Conservation (phyloP, 164 flowering plant genomes). For the Stephania yunnanensis region DNA sequence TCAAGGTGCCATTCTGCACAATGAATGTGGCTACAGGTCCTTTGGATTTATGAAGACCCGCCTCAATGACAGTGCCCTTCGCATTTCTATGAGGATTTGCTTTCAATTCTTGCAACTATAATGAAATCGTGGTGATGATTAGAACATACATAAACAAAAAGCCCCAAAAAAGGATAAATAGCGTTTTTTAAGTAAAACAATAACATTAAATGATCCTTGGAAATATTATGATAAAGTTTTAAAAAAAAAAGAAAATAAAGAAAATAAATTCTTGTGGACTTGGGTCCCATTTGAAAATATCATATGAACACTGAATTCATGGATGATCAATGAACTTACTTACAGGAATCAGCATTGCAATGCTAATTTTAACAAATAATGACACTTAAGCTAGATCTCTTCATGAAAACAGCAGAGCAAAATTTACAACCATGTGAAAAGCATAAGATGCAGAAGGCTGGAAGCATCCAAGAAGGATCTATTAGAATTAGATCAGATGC, state of each 20-base stretch:
- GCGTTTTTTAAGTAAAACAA: not conserved
- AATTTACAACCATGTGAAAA: not conserved
- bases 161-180: not conserved
- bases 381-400: not conserved
- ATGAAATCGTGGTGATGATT: not conserved
- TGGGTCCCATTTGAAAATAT: not conserved
- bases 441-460: not conserved
- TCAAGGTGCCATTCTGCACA: constrained; percentile 91
- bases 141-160: not conserved
- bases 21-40: constrained; percentile 89
- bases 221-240: not conserved
- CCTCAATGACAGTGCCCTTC: constrained; percentile 94
- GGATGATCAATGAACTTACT: not conserved
- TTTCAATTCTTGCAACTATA: constrained; percentile 78
- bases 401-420: not conserved
- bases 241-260: not conserved
- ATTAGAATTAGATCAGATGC: not conserved
- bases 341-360: not conserved
- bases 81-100: constrained; percentile 93
- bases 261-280: not conserved
- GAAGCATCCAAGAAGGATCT: not conserved
- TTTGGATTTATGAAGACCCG: constrained; percentile 82
- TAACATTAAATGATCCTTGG: not conserved
- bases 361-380: not conserved
- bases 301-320: not conserved